These are phyloP conservation scores for Saccharomycopsis babjevae DNA, from an alignment of 805 yeast species.

Conservation along the genomic window DNA sequence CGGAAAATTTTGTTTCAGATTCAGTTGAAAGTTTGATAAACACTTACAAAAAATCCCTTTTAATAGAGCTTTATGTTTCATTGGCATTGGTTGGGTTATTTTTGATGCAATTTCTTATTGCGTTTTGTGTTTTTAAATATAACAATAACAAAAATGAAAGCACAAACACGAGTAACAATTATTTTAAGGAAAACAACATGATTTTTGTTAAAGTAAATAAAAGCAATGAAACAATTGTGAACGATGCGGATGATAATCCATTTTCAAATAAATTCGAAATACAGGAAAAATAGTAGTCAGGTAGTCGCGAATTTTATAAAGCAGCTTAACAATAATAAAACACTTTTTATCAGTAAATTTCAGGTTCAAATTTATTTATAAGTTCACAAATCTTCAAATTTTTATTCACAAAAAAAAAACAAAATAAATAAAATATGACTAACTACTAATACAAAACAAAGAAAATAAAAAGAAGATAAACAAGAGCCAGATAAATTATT, in stretches of 20 bases:
- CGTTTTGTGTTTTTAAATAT: constrained; percentile 19
- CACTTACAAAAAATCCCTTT: constrained; percentile 29
- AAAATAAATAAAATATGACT: neutral
- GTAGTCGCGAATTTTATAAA: neutral
- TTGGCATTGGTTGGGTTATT: constrained; percentile 37
- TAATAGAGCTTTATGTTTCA: constrained; percentile 39
- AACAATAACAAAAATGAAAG: neutral
- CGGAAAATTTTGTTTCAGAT: constrained; percentile 21
- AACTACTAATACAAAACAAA: neutral
- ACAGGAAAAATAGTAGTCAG: neutral
- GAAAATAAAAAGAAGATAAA: neutral
- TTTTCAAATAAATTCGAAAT: neutral
- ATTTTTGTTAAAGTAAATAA: neutral
- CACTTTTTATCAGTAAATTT: neutral
- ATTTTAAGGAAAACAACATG: neutral
- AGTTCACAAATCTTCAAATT: neutral
- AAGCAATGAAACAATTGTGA: neutral
- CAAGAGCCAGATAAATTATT: neutral
- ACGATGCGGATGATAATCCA: neutral
- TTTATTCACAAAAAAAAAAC: neutral
- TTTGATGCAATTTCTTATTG: constrained; percentile 36
- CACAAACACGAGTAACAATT: neutral
- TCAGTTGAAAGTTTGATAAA: constrained; percentile 24
- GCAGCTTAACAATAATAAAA: neutral
- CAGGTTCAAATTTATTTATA: neutral